phyloP scores from a whole-genome alignment of 768 basidiomycete genomes.

The Tulasnella sp. region DNA sequence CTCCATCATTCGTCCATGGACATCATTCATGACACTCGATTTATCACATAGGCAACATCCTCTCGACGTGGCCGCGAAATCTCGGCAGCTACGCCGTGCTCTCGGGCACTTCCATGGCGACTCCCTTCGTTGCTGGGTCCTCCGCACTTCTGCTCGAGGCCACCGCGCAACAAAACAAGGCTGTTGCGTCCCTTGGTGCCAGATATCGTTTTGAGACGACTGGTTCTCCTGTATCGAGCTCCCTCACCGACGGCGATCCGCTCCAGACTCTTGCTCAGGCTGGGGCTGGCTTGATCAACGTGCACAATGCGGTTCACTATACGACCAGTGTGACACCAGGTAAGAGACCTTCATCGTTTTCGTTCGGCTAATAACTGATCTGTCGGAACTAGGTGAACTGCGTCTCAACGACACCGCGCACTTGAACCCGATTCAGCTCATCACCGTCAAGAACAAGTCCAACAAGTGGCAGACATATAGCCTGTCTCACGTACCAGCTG shows the following conservation, averaged over 20 bases:
- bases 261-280: constrained; percentile 17
- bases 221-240: constrained; percentile 10
- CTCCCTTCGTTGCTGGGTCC: constrained; percentile 17
- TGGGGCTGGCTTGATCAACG: constrained; percentile 23
- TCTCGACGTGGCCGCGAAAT: constrained; percentile 16
- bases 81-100: constrained; percentile 4
- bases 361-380: no score
- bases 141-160: constrained; percentile 17
- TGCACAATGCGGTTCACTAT: constrained; percentile 26
- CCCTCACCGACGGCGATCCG: constrained; percentile 11
- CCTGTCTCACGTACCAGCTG: constrained; percentile 44
- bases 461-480: constrained; percentile 33
- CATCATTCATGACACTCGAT: neutral
- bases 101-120: constrained; percentile 17
- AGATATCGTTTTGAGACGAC: constrained; percentile 17
- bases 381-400: constrained; percentile 23
- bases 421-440: constrained; percentile 5
- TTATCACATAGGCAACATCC: constrained; percentile 8
- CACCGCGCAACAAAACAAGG: neutral
- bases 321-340: constrained; percentile 24
- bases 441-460: constrained; percentile 39
- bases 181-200: neutral
- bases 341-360: neutral
- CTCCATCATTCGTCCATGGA: neutral
- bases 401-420: constrained; percentile 31